phyloP scores from a whole-genome alignment of 306 rosid genomes.

The Prunus mongolica region DNA sequence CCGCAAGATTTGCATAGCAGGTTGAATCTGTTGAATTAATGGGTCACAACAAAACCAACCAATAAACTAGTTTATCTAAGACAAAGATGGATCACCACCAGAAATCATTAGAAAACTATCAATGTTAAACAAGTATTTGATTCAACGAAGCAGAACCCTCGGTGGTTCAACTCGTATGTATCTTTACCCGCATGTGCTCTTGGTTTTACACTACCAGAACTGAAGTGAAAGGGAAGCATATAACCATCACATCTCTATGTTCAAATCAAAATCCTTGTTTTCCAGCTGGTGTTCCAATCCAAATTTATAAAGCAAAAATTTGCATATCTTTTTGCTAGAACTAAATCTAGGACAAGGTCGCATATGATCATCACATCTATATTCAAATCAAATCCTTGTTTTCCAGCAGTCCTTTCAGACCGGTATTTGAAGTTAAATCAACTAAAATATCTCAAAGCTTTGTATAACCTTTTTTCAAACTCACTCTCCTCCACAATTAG shows the following conservation, averaged over 20 bases:
- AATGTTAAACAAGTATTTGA: neutral
- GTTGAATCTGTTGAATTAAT: neutral
- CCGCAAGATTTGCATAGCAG: neutral
- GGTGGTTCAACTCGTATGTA: neutral
- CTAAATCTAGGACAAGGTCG: too few relatives aligned
- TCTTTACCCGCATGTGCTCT: too few relatives aligned
- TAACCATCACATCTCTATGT: too few relatives aligned
- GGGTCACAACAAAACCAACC: neutral
- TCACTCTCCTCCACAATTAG: too few relatives aligned
- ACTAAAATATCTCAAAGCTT: too few relatives aligned
- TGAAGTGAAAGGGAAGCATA: neutral
- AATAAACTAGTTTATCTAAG: neutral
- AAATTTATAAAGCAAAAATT: too few relatives aligned
- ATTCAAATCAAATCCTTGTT: too few relatives aligned
- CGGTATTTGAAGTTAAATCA: neutral
- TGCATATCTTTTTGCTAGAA: too few relatives aligned
- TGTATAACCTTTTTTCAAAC: too few relatives aligned
- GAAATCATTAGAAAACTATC: too few relatives aligned
- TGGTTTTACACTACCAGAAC: neutral
- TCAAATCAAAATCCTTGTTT: neutral
- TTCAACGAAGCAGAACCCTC: neutral
- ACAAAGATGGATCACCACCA: neutral
- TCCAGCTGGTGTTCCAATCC: neutral
- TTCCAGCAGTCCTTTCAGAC: too few relatives aligned
- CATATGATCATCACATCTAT: too few relatives aligned